These are phyloP conservation scores for Onygenales sp. DNA, from an alignment of 2,329 filamentous ascomycete species.

Conservation along the genomic window DNA sequence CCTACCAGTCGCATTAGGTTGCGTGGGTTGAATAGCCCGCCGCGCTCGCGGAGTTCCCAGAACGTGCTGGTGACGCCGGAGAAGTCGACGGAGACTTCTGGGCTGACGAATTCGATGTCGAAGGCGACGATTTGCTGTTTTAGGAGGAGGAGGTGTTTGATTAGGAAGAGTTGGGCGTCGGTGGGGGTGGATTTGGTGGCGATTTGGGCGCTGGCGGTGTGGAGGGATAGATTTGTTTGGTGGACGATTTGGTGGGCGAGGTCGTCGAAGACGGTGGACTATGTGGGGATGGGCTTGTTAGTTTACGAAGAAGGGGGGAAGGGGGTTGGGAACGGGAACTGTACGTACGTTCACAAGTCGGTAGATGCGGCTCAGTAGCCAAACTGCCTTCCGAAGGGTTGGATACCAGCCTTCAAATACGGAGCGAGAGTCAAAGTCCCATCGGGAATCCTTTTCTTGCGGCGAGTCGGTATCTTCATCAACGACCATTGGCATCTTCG, in stretches of 20 bases:
- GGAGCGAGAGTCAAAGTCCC: constrained; percentile 48
- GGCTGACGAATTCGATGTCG: constrained; percentile 71
- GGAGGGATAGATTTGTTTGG: constrained; percentile 75
- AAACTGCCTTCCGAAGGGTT: constrained; percentile 57
- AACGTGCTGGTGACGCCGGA: constrained; percentile 57
- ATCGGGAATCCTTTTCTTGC: constrained; percentile 36
- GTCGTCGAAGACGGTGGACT: constrained; percentile 62
- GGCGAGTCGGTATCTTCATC: constrained; percentile 41
- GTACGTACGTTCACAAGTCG: constrained; percentile 53
- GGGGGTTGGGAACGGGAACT: background rate
- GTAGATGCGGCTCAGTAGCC: constrained; percentile 60
- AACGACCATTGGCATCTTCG: constrained; percentile 41
- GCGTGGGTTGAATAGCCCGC: constrained; percentile 56
- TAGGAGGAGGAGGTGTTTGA: constrained; percentile 87
- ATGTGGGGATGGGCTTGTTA: constrained; percentile 7
- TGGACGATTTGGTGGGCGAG: constrained; percentile 75
- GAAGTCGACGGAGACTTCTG: constrained; percentile 58
- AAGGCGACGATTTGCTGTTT: constrained; percentile 95
- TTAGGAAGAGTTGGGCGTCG: constrained; percentile 82
- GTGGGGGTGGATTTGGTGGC: constrained; percentile 50
- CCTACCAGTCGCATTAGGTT: constrained; percentile 52
- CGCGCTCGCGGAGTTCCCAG: constrained; percentile 56
- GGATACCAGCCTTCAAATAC: constrained; percentile 56
- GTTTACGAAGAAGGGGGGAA: constrained; percentile 10
- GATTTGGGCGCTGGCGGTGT: constrained; percentile 64